These are phyloP conservation scores for Pythium brachiatum DNA, from an alignment of 352 stramenopile species.

Conservation along the genomic window DNA sequence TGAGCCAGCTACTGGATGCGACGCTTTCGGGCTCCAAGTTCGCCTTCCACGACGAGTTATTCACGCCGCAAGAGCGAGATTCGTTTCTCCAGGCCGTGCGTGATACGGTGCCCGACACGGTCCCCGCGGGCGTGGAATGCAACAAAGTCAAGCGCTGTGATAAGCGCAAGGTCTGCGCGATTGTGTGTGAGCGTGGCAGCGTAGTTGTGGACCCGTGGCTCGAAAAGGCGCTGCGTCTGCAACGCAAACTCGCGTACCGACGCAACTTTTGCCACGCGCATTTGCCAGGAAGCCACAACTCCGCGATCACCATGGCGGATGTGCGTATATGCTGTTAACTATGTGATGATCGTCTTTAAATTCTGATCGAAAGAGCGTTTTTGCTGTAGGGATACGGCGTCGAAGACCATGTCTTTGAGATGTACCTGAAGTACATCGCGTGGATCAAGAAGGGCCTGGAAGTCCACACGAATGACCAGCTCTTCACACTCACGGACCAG, in stretches of 20 bases:
- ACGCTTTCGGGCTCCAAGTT: slow-evolving; percentile 18
- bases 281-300: slow-evolving; percentile 61
- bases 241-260: slow-evolving; percentile 46
- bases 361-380: neutral
- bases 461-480: slow-evolving; percentile 67
- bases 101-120: slow-evolving; percentile 53
- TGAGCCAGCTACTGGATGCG: slow-evolving; percentile 14
- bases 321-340: slow-evolving; percentile 21
- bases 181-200: slow-evolving; percentile 49
- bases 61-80: slow-evolving; percentile 16
- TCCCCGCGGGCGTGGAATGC: slow-evolving; percentile 52
- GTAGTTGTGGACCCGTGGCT: slow-evolving; percentile 44
- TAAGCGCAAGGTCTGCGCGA: slow-evolving; percentile 44
- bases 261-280: slow-evolving; percentile 55
- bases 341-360: neutral
- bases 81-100: slow-evolving; percentile 37
- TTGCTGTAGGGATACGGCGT: slow-evolving; percentile 49
- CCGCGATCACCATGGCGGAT: slow-evolving; percentile 53
- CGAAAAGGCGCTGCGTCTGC: slow-evolving; percentile 31
- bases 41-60: slow-evolving; percentile 15
- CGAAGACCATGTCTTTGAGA: slow-evolving; percentile 63
- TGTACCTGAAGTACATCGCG: slow-evolving; percentile 54
- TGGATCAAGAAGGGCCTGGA: slow-evolving; percentile 51
- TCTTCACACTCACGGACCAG: slow-evolving; percentile 68
- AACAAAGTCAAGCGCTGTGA: slow-evolving; percentile 51